Evolutionary conservation across 2,329 filamentous ascomycete genomes (phyloP), one percentile per base, ranked within the genome.

Genomic region (Penicillium glabrum): DNA sequence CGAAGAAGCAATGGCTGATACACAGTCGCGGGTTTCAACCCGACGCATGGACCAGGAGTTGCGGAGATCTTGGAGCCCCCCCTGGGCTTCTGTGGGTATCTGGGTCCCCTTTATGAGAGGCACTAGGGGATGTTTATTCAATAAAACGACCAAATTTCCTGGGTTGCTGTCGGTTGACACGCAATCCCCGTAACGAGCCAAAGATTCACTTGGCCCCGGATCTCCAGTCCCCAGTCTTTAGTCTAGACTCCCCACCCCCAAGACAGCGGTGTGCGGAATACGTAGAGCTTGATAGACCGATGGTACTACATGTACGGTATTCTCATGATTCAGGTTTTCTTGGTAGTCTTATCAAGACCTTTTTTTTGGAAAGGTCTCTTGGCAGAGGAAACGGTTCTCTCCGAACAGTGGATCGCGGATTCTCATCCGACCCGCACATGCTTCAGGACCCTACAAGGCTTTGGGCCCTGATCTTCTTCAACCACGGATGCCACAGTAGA

Each of bases 21-120:
- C 27, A 14, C 7, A 26, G 52, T 48, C 51, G 11, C 26, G 11
- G 60, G 56, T 53, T 61, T 63, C 59, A 62, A 58, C 59, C 58
- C 45, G 49, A 53, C 55, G 59, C 62, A 50, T 55, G 46, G 59
- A 45, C 55, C 59, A 61, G 26, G 13, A 21, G 47, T 50, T 50
- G 33, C 19, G 47, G 3, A 27, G 47, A 50, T 50, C 47, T 24
- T 48, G 21, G 21, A 48, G 21, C 33, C 47, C 47, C 47, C 19
- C 47, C 47, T 41, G 39, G 39, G 3, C 39, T 23, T 10, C 23
- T 11, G 39, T 41, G 39, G 39, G 39, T 23, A 41, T 19, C 39
- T 41, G n/a, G 11, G 9, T 5, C n/a, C 39, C n/a, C 19, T 9
- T 41, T 23, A 41, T 41, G 19, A 41, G 39, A 3, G 21, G n/a